A percentile compares a stretch with the other conserved stretches of the same genome.
Conservation (phyloP, 768 basidiomycete species). For the Rhizopogon rudus region DNA sequence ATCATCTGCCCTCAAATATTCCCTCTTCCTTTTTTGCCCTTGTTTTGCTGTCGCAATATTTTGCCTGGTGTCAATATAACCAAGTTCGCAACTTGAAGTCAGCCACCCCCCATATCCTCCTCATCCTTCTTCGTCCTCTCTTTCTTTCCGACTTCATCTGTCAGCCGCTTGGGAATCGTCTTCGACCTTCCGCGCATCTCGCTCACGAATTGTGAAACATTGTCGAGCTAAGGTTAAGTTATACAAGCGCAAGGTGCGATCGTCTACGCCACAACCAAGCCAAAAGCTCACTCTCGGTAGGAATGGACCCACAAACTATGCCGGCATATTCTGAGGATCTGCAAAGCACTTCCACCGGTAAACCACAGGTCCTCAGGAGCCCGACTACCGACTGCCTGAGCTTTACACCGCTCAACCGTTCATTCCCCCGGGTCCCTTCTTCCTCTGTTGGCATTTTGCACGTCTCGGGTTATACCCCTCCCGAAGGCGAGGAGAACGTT, state of each 20-base stretch:
- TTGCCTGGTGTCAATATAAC: background rate
- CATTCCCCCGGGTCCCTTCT: slow-evolving; percentile 29
- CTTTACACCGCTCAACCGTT: slow-evolving; percentile 3
- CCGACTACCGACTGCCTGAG: slow-evolving; percentile 11
- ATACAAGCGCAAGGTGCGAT: background rate
- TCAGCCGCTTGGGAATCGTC: background rate
- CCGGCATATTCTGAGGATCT: background rate
- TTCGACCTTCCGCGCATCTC: background rate
- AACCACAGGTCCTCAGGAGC: background rate
- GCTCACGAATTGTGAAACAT: background rate
- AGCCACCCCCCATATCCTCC: background rate
- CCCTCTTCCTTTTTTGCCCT: background rate
- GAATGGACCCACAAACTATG: background rate
- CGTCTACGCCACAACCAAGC: background rate
- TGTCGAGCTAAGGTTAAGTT: background rate
- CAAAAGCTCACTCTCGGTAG: background rate
- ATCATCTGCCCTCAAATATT: background rate
- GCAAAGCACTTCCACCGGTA: background rate
- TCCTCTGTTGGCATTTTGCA: slow-evolving; percentile 53
- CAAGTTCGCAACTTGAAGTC: background rate
- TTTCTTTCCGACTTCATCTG: background rate
- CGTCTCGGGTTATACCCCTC: slow-evolving; percentile 60
- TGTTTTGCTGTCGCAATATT: background rate
- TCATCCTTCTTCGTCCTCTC: background rate
- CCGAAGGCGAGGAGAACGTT: slow-evolving; percentile 58